phyloP scores from a whole-genome alignment of 495 filamentous ascomycete genomes.

The Sphaerosporella brunnea region DNA sequence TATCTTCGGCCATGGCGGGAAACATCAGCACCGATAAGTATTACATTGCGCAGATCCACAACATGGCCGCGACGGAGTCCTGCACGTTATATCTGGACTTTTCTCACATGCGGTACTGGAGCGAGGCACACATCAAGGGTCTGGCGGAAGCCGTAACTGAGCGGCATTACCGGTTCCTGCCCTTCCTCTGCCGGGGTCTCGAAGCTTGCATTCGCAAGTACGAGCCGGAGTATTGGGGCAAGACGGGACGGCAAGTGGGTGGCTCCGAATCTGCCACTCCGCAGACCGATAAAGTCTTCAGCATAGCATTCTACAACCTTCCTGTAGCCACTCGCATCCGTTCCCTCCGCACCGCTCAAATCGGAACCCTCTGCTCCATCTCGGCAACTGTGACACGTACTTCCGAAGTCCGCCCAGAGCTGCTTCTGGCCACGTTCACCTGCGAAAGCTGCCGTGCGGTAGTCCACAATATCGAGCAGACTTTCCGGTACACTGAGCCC shows the following conservation, averaged over 20 bases:
- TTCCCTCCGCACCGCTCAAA: constrained; percentile 72
- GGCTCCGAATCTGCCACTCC: constrained; percentile 32
- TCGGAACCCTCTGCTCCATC: constrained; percentile 82
- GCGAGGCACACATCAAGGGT: constrained; percentile 45
- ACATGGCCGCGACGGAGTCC: constrained; percentile 64
- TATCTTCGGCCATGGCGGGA: constrained; percentile 31
- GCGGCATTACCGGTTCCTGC: constrained; percentile 88
- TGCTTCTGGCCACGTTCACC: constrained; percentile 79
- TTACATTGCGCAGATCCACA: constrained; percentile 90
- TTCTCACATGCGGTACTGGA: constrained; percentile 46
- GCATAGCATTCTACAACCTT: constrained; percentile 89
- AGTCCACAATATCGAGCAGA: constrained; percentile 84
- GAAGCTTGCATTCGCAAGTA: constrained; percentile 88
- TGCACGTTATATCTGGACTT: constrained; percentile 96
- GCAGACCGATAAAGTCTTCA: constrained; percentile 90
- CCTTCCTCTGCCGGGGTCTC: constrained; percentile 73
- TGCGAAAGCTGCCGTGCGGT: constrained; percentile 73
- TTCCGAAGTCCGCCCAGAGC: constrained; percentile 86
- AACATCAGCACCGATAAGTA: constrained; percentile 50
- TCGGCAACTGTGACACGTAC: constrained; percentile 93
- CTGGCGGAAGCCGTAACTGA: constrained; percentile 68
- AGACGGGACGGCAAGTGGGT: constrained; percentile 18
- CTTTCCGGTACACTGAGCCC: constrained; percentile 91
- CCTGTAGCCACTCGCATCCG: constrained; percentile 84
- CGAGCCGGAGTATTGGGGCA: constrained; percentile 66